Conservation (phyloP, 805 yeast species). For the Wickerhamiella hasegawae region DNA sequence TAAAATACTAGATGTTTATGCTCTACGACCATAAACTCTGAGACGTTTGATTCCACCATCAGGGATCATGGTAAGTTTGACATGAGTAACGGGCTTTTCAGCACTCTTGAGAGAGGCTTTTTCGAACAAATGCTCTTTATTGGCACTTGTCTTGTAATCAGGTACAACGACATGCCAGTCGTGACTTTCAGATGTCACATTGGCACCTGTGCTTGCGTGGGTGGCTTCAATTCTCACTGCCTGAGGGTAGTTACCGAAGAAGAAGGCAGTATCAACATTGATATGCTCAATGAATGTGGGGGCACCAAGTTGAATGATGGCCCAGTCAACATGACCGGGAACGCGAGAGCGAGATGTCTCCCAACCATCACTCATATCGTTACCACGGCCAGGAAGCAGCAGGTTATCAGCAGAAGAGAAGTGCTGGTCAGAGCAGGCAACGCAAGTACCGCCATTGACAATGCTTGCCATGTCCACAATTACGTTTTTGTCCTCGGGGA, state of each 20-base stretch:
- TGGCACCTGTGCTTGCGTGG: neutral
- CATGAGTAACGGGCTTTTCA: constrained; percentile 40
- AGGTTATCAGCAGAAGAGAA: constrained; percentile 85
- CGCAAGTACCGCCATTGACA: constrained; percentile 76
- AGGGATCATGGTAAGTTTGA: constrained; percentile 71
- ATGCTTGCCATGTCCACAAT: constrained; percentile 67
- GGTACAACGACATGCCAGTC: constrained; percentile 53
- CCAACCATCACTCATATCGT: constrained; percentile 98
- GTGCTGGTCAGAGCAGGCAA: constrained; percentile 76
- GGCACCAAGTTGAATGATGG: constrained; percentile 62
- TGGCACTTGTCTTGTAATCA: constrained; percentile 65
- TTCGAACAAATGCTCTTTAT: constrained; percentile 50
- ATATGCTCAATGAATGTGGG: constrained; percentile 38
- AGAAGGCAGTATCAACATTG: constrained; percentile 82
- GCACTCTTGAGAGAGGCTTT: constrained; percentile 17
- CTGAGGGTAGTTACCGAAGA: constrained; percentile 90
- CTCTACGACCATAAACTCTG: constrained; percentile 52
- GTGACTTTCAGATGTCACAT: neutral
- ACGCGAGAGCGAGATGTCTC: constrained; percentile 82
- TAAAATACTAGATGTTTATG: no score
- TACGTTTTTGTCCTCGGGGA: constrained; percentile 31
- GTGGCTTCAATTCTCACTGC: constrained; percentile 51
- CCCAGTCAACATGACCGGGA: constrained; percentile 87
- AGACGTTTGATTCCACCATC: constrained; percentile 95
- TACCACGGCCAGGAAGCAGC: constrained; percentile 84